Percentiles rank a stretch among this genome's conserved stretches.
Conservation (phyloP, 371 early-diverging fungal genomes). For the Lichtheimia corymbifera region DNA sequence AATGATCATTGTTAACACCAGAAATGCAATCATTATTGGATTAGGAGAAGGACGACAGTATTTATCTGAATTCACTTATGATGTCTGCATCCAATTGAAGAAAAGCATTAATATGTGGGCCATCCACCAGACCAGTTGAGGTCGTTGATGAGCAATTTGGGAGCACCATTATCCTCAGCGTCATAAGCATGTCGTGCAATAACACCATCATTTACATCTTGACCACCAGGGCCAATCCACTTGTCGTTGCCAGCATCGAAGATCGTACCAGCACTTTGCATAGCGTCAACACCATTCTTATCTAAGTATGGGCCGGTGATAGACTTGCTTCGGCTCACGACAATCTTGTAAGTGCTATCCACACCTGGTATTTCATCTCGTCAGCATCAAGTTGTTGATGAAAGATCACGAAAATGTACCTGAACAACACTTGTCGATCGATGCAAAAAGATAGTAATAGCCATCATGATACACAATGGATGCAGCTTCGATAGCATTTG, state of each 20-base stretch:
- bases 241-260: slow-evolving; percentile 13
- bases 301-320: slow-evolving; percentile 18
- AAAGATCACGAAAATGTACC: background rate
- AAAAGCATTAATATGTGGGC: slow-evolving; percentile 14
- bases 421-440: slow-evolving; percentile 13
- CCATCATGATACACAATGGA: slow-evolving; percentile 11
- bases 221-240: slow-evolving; percentile 10
- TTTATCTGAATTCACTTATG: too few species aligned
- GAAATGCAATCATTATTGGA: too few species aligned
- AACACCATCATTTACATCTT: slow-evolving; percentile 12
- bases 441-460: slow-evolving; percentile 17
- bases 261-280: slow-evolving; percentile 7
- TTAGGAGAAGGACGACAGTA: too few species aligned
- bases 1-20: too few species aligned
- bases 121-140: slow-evolving; percentile 14
- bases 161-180: slow-evolving; percentile 12
- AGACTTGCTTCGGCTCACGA: slow-evolving; percentile 6
- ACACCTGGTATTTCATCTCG: slow-evolving; percentile 1
- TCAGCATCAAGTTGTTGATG: background rate
- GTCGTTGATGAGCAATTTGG: slow-evolving; percentile 12
- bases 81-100: background rate
- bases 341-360: slow-evolving; percentile 16
- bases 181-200: slow-evolving; percentile 22
- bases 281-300: slow-evolving; percentile 7
- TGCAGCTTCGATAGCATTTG: slow-evolving; percentile 13